Conservation (phyloP, 176 grass and related monocot genomes). For the Areca catechu region DNA sequence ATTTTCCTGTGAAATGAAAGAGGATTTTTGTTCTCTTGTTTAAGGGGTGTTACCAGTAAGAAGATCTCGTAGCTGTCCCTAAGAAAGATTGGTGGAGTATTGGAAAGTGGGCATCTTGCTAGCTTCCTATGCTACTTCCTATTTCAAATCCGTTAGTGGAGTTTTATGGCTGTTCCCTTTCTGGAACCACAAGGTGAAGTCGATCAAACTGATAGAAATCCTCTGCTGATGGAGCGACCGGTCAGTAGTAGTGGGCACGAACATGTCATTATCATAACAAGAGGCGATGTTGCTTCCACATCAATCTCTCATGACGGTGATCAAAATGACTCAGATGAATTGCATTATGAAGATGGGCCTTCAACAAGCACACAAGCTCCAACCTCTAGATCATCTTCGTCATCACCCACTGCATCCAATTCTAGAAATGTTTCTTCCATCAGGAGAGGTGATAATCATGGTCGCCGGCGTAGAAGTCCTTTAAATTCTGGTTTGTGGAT, state of each 20-base stretch:
- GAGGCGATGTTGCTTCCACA: neutral
- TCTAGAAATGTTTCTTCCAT: too few species aligned
- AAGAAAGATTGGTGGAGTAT: too few species aligned
- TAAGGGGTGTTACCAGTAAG: too few species aligned
- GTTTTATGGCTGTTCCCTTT: neutral
- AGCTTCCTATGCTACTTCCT: neutral
- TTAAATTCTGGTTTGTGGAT: too few species aligned
- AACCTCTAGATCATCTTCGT: neutral
- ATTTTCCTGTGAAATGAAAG: too few species aligned
- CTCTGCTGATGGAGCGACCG: neutral
- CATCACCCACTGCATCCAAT: too few species aligned
- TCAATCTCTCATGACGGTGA: neutral
- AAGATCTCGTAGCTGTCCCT: too few species aligned
- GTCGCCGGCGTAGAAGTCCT: too few species aligned
- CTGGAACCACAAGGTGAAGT: slow-evolving; percentile 1
- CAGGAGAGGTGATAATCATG: too few species aligned
- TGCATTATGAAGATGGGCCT: neutral
- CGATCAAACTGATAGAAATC: neutral
- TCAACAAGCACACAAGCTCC: slow-evolving; percentile 1
- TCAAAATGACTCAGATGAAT: neutral
- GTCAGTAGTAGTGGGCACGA: neutral
- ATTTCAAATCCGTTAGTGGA: neutral
- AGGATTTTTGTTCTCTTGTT: too few species aligned
- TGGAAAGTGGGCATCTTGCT: too few species aligned
- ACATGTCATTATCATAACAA: neutral